A percentile compares a stretch with the other conserved stretches of the same genome.
Conservation (phyloP, 2,329 filamentous ascomycete species). For the Fonsecaea pedrosoi region DNA sequence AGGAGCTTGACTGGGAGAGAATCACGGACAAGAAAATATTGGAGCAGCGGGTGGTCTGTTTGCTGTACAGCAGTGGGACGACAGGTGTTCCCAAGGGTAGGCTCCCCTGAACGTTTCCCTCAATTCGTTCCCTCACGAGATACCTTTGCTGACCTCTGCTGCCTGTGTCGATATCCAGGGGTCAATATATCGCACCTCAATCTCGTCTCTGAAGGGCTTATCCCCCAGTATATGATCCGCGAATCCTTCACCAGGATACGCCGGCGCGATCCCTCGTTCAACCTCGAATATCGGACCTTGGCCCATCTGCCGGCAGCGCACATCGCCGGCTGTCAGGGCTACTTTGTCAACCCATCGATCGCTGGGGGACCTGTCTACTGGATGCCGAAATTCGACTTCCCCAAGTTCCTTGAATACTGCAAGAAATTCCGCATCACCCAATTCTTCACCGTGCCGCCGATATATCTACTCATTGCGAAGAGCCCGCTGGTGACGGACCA, state of each 20-base stretch:
- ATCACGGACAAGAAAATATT: conserved; percentile 60
- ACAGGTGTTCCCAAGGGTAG: conserved; percentile 43
- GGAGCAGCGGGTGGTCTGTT: conserved; percentile 51
- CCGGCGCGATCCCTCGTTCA: conserved; percentile 43
- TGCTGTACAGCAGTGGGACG: conserved; percentile 46
- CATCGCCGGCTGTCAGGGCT: conserved; percentile 57
- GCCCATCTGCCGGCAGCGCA: conserved; percentile 57
- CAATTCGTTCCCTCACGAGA: too few species aligned
- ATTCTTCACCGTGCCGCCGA: conserved; percentile 67
- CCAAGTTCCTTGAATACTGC: conserved; percentile 62
- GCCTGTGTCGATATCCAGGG: conserved; percentile 11
- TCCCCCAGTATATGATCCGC: conserved; percentile 40
- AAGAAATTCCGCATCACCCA: conserved; percentile 58
- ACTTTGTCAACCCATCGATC: conserved; percentile 56
- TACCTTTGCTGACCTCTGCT: not conserved
- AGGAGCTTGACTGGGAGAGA: conserved; percentile 58
- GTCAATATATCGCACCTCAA: conserved; percentile 54
- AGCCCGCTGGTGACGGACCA: conserved; percentile 62
- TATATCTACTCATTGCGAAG: conserved; percentile 67
- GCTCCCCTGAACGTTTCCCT: not conserved
- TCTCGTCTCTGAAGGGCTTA: conserved; percentile 49
- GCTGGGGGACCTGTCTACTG: conserved; percentile 62
- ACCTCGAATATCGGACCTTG: conserved; percentile 47
- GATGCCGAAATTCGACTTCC: conserved; percentile 68
- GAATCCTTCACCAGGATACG: conserved; percentile 40